phyloP scores from a whole-genome alignment of 1,284 basidiomycete species.

The Ganoderma leucocontextum region DNA sequence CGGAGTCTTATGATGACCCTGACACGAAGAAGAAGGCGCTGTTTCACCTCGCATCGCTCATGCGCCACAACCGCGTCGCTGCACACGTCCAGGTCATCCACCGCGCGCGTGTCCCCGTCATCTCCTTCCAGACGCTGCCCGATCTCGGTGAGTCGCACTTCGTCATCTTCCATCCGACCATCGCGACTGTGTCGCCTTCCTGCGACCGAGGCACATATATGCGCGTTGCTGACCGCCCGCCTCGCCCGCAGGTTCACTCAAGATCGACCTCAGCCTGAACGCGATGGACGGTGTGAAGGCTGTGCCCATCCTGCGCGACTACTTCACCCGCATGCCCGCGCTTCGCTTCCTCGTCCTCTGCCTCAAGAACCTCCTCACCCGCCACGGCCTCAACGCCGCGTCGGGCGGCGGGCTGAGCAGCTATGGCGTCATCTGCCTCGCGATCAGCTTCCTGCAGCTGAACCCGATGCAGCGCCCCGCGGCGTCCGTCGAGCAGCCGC shows the following conservation, averaged over 20 bases:
- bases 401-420: slow-evolving; percentile 77
- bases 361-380: slow-evolving; percentile 76
- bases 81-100: slow-evolving; percentile 57
- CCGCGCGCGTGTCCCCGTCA: slow-evolving; percentile 64
- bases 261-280: slow-evolving; percentile 77
- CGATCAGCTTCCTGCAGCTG: slow-evolving; percentile 81
- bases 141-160: slow-evolving; percentile 42
- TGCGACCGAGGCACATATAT: neutral
- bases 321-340: slow-evolving; percentile 67
- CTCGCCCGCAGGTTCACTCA: slow-evolving; percentile 57
- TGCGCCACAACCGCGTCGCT: slow-evolving; percentile 40
- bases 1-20: slow-evolving; percentile 28
- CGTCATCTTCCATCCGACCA: no score
- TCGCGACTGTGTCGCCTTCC: neutral
- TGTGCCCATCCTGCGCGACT: slow-evolving; percentile 64
- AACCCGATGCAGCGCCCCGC: slow-evolving; percentile 37
- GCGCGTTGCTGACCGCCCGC: slow-evolving; percentile 5
- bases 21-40: slow-evolving; percentile 36
- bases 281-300: slow-evolving; percentile 70
- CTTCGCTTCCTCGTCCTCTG: slow-evolving; percentile 71
- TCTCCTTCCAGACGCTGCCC: slow-evolving; percentile 61
- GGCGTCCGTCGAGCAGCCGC: slow-evolving; percentile 47
- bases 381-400: slow-evolving; percentile 76
- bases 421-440: slow-evolving; percentile 77
- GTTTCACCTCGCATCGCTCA: slow-evolving; percentile 39